Conservation (phyloP, 2,329 filamentous ascomycete species). For the Eutypa lata region DNA sequence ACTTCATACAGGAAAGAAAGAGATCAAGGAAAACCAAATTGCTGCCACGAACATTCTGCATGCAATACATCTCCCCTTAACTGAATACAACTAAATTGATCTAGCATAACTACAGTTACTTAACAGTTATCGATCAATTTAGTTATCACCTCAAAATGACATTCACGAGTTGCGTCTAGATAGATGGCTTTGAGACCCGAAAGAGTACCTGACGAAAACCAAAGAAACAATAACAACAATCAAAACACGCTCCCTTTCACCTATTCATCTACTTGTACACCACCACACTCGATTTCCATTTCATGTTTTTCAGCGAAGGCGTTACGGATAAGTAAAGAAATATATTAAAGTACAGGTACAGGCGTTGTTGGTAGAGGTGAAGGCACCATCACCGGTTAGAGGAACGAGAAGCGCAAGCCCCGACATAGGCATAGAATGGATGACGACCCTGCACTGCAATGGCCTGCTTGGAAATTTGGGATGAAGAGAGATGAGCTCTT, state of each 20-base stretch:
- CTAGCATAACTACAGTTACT: too few species aligned
- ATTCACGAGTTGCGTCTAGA: slow-evolving; percentile 24
- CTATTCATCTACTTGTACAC: not conserved
- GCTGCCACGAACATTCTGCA: too few species aligned
- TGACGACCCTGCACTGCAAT: slow-evolving; percentile 51
- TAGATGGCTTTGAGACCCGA: slow-evolving; percentile 28
- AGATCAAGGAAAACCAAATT: too few species aligned
- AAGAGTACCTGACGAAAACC: slow-evolving; percentile 14
- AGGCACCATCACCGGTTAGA: not conserved
- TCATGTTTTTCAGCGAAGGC: slow-evolving; percentile 1
- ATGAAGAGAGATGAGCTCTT: slow-evolving; percentile 58
- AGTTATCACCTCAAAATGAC: slow-evolving; percentile 1
- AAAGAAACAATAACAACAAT: slow-evolving; percentile 20
- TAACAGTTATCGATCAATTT: too few species aligned
- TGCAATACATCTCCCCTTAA: too few species aligned
- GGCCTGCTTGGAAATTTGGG: slow-evolving; percentile 63
- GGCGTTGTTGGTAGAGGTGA: not conserved
- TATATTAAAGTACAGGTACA: not conserved
- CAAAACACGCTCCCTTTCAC: slow-evolving; percentile 9
- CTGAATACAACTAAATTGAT: too few species aligned
- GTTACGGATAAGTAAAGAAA: not conserved
- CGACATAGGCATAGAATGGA: slow-evolving; percentile 43
- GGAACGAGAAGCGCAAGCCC: not conserved
- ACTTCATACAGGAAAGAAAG: not conserved
- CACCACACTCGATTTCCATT: not conserved